Evolutionary conservation across 2,329 filamentous ascomycete genomes (phyloP).

Genomic region (Epichloe festucae): DNA sequence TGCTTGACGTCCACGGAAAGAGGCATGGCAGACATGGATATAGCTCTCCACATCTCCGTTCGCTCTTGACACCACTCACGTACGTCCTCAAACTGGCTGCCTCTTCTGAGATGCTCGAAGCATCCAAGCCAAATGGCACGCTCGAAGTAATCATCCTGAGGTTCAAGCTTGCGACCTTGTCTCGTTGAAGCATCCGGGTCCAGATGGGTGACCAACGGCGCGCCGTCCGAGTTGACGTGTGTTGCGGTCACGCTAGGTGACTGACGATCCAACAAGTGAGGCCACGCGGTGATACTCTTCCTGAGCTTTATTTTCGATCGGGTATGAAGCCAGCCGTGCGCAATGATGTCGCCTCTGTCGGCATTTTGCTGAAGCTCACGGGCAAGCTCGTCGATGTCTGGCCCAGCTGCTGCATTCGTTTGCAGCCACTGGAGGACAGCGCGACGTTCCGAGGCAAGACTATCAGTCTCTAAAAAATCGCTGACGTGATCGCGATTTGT

Average conservation of each 20-base stretch:
- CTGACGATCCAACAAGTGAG: constrained; percentile 50
- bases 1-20: constrained; percentile 37
- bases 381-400: constrained; percentile 63
- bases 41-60: constrained; percentile 79
- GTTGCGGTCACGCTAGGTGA: constrained; percentile 42
- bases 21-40: constrained; percentile 65
- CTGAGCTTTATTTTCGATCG: constrained; percentile 79
- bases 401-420: constrained; percentile 55
- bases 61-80: constrained; percentile 76
- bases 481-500: constrained; percentile 27
- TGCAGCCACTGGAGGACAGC: constrained; percentile 80
- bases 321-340: constrained; percentile 86
- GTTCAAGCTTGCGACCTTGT: constrained; percentile 63
- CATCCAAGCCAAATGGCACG: constrained; percentile 85
- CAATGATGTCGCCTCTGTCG: constrained; percentile 68
- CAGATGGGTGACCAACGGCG: constrained; percentile 67
- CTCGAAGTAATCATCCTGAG: constrained; percentile 79
- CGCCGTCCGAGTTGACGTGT: constrained; percentile 45
- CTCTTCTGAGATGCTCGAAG: constrained; percentile 81
- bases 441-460: constrained; percentile 63
- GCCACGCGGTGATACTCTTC: constrained; percentile 64
- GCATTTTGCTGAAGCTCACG: constrained; percentile 63
- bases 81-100: constrained; percentile 60
- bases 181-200: constrained; percentile 83
- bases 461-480: constrained; percentile 61